These are phyloP conservation scores for Leptographium galeiforme DNA, from an alignment of 2,329 filamentous ascomycete species.

Conservation along the genomic window DNA sequence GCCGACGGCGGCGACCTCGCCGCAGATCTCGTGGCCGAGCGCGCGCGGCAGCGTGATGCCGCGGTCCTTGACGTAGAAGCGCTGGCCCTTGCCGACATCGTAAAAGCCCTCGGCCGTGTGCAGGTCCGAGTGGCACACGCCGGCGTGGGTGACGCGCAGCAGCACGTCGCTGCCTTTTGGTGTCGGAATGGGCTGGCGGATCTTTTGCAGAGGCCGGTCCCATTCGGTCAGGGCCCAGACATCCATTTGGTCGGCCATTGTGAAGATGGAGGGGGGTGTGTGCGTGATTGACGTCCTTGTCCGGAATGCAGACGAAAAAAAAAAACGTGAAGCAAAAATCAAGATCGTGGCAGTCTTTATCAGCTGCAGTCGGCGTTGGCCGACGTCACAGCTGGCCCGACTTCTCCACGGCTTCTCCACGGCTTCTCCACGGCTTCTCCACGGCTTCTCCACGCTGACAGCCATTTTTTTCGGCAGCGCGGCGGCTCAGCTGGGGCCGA, in stretches of 20 bases:
- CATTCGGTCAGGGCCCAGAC: constrained; percentile 6
- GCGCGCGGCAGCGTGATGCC: constrained; percentile 5
- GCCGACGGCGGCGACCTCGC: constrained; percentile 2
- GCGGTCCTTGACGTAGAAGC: constrained; percentile 4
- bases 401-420: too few species aligned
- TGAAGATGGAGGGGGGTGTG: background rate
- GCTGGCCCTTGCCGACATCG: constrained; percentile 4
- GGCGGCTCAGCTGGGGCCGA: background rate
- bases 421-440: too few species aligned
- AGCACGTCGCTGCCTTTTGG: background rate
- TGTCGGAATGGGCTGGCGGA: constrained; percentile 1
- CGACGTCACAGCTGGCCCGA: background rate
- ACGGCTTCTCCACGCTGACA: too few species aligned
- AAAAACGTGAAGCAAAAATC: background rate
- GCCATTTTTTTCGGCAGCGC: background rate
- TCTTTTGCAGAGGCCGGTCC: constrained; percentile 3
- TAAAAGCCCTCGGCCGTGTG: constrained; percentile 6
- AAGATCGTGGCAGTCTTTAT: background rate
- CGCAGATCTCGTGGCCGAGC: constrained; percentile 5
- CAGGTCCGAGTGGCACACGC: constrained; percentile 7
- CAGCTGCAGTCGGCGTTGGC: background rate
- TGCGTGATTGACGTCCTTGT: background rate
- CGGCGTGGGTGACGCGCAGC: constrained; percentile 4
- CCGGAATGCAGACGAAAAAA: background rate
- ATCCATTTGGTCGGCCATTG: constrained; percentile 2